phyloP scores from a whole-genome alignment of 179 eudicot species.

The Spinacia oleracea region DNA sequence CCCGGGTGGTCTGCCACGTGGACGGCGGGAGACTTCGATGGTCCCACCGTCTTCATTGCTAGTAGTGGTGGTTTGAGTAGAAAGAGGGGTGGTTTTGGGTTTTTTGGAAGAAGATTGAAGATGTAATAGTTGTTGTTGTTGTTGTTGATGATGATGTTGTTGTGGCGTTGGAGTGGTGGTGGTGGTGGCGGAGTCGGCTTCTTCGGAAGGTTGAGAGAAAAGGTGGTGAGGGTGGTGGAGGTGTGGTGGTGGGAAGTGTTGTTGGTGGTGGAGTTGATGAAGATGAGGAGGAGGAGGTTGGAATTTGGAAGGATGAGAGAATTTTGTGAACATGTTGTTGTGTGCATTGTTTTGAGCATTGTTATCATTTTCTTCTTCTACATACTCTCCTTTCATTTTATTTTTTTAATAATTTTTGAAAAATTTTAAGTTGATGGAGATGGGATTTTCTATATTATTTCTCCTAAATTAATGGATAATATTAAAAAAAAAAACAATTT shows the following conservation, averaged over 20 bases:
- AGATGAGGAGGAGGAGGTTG: conserved; percentile 7
- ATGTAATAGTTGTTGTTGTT: not conserved
- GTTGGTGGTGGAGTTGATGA: not conserved
- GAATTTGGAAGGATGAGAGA: conserved; percentile 7
- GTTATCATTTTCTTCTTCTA: conserved; percentile 15
- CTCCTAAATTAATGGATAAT: not conserved
- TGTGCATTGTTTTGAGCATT: not conserved
- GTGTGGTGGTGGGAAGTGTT: conserved; percentile 16
- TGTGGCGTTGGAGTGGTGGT: not conserved
- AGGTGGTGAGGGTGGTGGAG: conserved; percentile 18
- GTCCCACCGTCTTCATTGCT: conserved; percentile 32
- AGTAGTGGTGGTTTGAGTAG: conserved; percentile 10
- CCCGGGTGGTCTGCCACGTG: conserved; percentile 49
- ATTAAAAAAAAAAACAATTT: not conserved
- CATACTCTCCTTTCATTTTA: conserved; percentile 33
- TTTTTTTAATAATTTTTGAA: not conserved
- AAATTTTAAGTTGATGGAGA: conserved; percentile 4
- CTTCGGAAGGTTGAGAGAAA: conserved; percentile 23
- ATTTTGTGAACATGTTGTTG: conserved; percentile 22
- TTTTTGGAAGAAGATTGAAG: conserved; percentile 20
- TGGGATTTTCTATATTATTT: not conserved
- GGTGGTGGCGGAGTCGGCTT: conserved; percentile 22
- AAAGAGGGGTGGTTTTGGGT: conserved; percentile 19
- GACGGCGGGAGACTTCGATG: conserved; percentile 34
- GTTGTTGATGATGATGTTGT: too few species aligned